Conservation (phyloP, 179 eudicot species). For the Sideroxylon spinosum region DNA sequence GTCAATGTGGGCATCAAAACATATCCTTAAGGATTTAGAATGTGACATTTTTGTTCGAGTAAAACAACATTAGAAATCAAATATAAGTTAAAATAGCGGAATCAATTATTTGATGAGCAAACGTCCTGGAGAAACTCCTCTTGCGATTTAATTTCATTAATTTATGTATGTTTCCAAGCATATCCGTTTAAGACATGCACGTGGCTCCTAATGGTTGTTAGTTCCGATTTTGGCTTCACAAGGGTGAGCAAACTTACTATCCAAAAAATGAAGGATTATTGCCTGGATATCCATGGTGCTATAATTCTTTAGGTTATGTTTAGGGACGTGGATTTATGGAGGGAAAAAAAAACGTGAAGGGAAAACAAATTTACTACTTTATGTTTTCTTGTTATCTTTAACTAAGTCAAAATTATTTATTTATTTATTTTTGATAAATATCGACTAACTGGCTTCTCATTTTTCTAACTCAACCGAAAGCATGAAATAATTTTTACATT, state of each 20-base stretch:
- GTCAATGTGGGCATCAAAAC: neutral
- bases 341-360: too few relatives aligned
- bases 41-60: neutral
- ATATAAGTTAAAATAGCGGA: neutral
- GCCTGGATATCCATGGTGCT: neutral
- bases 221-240: neutral
- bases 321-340: too few relatives aligned
- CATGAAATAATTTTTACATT: too few relatives aligned
- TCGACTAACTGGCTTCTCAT: too few relatives aligned
- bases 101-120: neutral
- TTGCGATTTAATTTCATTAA: too few relatives aligned
- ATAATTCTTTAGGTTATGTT: neutral
- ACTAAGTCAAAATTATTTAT: too few relatives aligned
- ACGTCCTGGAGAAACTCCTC: neutral
- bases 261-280: neutral
- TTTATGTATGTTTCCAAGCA: neutral
- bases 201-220: neutral
- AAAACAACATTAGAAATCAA: neutral
- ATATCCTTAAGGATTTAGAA: neutral
- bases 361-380: too few relatives aligned
- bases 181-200: too few relatives aligned
- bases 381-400: too few relatives aligned
- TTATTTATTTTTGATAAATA: neutral
- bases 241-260: too few relatives aligned
- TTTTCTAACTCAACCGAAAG: too few relatives aligned